Percentiles rank a stretch among this genome's conserved stretches.
phyloP scores from a whole-genome alignment of 2,329 filamentous ascomycete species.

The Fusarium nodosum region DNA sequence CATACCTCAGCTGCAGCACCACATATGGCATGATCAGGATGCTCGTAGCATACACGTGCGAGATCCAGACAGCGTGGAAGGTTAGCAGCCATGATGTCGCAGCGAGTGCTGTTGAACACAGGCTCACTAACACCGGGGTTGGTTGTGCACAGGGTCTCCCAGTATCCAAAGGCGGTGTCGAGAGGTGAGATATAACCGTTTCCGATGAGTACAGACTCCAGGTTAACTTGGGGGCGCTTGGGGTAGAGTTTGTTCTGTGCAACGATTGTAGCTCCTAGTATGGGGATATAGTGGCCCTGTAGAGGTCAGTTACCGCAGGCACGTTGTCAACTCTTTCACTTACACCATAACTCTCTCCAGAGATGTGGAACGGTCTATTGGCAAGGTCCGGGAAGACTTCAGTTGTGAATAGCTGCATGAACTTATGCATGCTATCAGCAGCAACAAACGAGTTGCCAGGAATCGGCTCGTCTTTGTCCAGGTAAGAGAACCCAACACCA shows the following conservation, averaged over 20 bases:
- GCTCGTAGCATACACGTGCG: conserved; percentile 32
- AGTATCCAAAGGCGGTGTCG: conserved; percentile 40
- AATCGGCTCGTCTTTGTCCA: conserved; percentile 31
- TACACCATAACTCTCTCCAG: conserved; percentile 42
- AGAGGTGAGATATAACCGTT: conserved; percentile 42
- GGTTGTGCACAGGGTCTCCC: conserved; percentile 42
- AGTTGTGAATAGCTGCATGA: conserved; percentile 35
- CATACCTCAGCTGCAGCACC: conserved; percentile 31
- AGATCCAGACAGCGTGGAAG: conserved; percentile 41
- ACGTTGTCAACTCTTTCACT: accelerated
- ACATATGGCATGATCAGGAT: conserved; percentile 39
- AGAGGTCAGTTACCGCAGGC: background rate
- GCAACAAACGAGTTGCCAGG: conserved; percentile 40
- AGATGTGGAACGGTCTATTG: conserved; percentile 34
- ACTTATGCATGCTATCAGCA: conserved; percentile 37
- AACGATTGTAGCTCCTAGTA: conserved; percentile 42
- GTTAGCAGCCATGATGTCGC: conserved; percentile 31
- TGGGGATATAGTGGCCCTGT: conserved; percentile 40
- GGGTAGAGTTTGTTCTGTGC: conserved; percentile 38
- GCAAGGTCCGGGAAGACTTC: conserved; percentile 28
- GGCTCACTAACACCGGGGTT: conserved; percentile 33
- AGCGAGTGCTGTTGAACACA: conserved; percentile 37
- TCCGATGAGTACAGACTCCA: conserved; percentile 34
- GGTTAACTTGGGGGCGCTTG: conserved; percentile 24
- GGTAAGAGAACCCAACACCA: conserved; percentile 41